These are phyloP conservation scores for Cadophora gregata DNA, from an alignment of 2,329 filamentous ascomycete species.

Conservation along the genomic window DNA sequence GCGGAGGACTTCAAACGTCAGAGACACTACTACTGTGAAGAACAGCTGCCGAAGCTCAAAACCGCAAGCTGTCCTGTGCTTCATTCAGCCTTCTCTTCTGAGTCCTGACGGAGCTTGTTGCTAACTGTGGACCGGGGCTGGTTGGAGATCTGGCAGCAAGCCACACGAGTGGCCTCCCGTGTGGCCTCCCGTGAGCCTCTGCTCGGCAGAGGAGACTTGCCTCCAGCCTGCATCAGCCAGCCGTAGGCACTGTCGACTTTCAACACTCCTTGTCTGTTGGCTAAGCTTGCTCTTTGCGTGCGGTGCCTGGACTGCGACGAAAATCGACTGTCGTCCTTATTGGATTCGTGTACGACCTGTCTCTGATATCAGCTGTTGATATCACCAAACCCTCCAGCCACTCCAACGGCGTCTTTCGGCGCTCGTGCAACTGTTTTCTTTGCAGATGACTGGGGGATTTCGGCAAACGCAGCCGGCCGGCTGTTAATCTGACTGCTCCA, in stretches of 20 bases:
- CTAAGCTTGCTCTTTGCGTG: conserved; percentile 12
- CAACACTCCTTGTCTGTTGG: neutral
- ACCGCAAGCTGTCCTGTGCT: conserved; percentile 10
- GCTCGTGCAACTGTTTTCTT: conserved; percentile 19
- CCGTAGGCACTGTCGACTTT: conserved; percentile 17
- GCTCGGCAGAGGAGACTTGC: conserved; percentile 19
- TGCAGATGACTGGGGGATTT: conserved; percentile 19
- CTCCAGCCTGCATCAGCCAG: conserved; percentile 14
- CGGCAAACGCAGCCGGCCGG: conserved; percentile 27
- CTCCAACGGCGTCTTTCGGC: conserved; percentile 23
- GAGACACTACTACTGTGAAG: neutral
- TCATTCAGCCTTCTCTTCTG: neutral
- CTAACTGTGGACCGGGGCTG: neutral
- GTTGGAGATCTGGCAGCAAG: conserved; percentile 3
- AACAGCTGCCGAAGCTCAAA: conserved; percentile 4
- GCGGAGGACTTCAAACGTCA: neutral
- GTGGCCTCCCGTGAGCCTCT: conserved; percentile 19
- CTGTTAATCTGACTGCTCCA: conserved; percentile 19
- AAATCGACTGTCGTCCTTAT: conserved; percentile 31
- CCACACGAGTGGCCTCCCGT: conserved; percentile 12
- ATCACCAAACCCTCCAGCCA: neutral
- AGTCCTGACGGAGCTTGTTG: neutral
- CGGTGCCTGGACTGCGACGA: conserved; percentile 25
- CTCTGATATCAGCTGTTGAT: neutral
- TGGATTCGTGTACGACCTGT: conserved; percentile 16